Evolutionary conservation across 257 asterid genomes (phyloP).

Genomic region (Plantago ovata): DNA sequence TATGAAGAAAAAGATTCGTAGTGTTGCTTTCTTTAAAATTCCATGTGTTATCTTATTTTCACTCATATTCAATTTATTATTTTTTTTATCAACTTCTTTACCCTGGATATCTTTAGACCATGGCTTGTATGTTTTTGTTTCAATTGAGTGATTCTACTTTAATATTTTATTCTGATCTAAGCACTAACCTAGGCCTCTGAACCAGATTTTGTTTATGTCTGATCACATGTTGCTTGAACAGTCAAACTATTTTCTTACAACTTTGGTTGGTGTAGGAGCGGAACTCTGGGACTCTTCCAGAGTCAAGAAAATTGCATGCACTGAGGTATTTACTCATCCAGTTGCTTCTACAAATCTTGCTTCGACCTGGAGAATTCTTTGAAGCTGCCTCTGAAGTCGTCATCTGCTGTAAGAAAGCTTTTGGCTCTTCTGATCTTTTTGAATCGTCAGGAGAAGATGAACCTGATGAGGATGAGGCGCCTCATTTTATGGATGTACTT

Average conservation of each 20-base stretch:
- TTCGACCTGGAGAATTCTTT: constrained; percentile 78
- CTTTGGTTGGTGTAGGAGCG: constrained; percentile 53
- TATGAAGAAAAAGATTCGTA: too few species aligned
- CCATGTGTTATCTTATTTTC: background rate
- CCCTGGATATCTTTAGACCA: too few species aligned
- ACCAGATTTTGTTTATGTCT: too few species aligned
- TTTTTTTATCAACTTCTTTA: too few species aligned
- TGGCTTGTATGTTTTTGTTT: too few species aligned
- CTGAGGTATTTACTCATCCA: constrained; percentile 85
- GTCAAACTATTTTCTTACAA: constrained; percentile 1
- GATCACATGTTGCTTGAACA: constrained; percentile 3
- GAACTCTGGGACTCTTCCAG: constrained; percentile 46
- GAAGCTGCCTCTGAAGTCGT: constrained; percentile 91
- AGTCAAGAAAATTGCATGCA: constrained; percentile 62
- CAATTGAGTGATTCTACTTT: too few species aligned
- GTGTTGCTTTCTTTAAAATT: background rate
- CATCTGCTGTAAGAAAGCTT: constrained; percentile 82
- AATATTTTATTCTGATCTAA: too few species aligned
- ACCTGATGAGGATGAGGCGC: constrained; percentile 52
- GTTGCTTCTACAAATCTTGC: constrained; percentile 83
- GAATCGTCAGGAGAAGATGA: constrained; percentile 81
- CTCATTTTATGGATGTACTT: constrained; percentile 83
- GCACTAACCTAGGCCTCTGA: too few species aligned
- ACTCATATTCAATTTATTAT: too few species aligned
- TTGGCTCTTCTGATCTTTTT: constrained; percentile 53